A percentile compares a stretch with the other conserved stretches of the same genome.
These are phyloP conservation scores for Linderniella brevidens DNA, from an alignment of 257 asterid genomes.

Conservation along the genomic window DNA sequence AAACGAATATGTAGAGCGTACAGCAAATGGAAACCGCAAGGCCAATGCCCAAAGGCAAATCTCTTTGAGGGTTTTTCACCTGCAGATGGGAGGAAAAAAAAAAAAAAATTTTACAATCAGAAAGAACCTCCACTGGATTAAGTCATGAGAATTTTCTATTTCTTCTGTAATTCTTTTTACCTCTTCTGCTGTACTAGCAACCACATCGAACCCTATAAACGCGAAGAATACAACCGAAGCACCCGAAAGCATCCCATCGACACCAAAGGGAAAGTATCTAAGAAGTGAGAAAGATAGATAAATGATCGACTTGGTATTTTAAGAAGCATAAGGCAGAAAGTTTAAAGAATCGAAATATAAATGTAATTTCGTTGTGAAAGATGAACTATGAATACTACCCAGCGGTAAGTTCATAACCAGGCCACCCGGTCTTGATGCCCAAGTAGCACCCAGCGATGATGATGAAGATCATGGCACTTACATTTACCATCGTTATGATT, in stretches of 20 bases:
- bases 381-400: neutral
- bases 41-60: conserved; percentile 89
- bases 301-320: neutral
- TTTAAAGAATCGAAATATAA: neutral
- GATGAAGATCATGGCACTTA: conserved; percentile 1
- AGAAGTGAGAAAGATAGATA: neutral
- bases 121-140: too few relatives aligned
- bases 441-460: neutral
- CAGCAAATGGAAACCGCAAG: conserved; percentile 72
- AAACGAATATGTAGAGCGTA: conserved; percentile 73
- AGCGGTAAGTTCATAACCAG: neutral
- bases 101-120: too few relatives aligned
- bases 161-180: neutral
- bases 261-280: neutral
- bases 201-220: neutral
- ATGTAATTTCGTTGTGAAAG: neutral
- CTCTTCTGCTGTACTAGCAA: neutral
- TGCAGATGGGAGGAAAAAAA: conserved; percentile 14
- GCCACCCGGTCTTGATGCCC: neutral
- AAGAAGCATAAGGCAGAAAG: neutral
- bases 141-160: too few relatives aligned
- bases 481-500: neutral
- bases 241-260: conserved; percentile 1
- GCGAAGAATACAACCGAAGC: neutral
- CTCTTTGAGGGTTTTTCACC: conserved; percentile 95